Evolutionary conservation across 2,329 filamentous ascomycete species (phyloP).

Genomic region (Ophiostoma montium): DNA sequence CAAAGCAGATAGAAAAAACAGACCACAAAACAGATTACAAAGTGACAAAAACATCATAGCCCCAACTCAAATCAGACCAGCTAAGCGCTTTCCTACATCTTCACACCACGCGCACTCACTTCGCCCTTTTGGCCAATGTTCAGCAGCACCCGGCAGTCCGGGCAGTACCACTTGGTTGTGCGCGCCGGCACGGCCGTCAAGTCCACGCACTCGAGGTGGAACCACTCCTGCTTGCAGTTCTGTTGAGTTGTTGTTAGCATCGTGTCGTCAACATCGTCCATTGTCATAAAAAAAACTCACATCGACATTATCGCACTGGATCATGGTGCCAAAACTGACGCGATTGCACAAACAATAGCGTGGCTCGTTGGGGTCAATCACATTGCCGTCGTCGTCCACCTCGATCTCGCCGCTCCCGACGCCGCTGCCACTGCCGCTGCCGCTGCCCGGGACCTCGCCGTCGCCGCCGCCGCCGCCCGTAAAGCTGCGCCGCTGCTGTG

Average conservation of each 20-base stretch:
- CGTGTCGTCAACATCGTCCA: background rate
- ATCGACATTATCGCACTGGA: constrained; percentile 66
- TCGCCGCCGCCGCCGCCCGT: too few species aligned
- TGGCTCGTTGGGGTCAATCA: constrained; percentile 62
- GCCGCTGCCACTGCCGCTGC: constrained; percentile 21
- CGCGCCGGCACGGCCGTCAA: constrained; percentile 53
- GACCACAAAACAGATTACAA: background rate
- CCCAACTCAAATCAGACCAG: too few species aligned
- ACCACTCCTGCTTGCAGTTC: constrained; percentile 73
- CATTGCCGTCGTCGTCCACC: constrained; percentile 52
- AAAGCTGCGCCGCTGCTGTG: constrained; percentile 26
- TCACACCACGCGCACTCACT: constrained; percentile 43
- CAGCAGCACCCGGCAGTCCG: constrained; percentile 51
- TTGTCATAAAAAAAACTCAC: constrained; percentile 32
- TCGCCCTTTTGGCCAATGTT: constrained; percentile 51
- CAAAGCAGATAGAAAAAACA: too few species aligned
- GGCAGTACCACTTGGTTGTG: constrained; percentile 75
- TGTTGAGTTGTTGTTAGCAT: constrained; percentile 14
- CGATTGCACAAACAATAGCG: constrained; percentile 67
- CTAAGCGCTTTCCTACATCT: constrained; percentile 20
- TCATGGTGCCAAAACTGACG: constrained; percentile 73
- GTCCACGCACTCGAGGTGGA: constrained; percentile 65
- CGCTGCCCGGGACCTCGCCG: constrained; percentile 15
- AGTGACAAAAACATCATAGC: background rate
- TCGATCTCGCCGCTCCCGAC: constrained; percentile 40